These are phyloP conservation scores for Rhodotorula sphaerocarpa DNA, from an alignment of 768 basidiomycete species.

Conservation along the genomic window DNA sequence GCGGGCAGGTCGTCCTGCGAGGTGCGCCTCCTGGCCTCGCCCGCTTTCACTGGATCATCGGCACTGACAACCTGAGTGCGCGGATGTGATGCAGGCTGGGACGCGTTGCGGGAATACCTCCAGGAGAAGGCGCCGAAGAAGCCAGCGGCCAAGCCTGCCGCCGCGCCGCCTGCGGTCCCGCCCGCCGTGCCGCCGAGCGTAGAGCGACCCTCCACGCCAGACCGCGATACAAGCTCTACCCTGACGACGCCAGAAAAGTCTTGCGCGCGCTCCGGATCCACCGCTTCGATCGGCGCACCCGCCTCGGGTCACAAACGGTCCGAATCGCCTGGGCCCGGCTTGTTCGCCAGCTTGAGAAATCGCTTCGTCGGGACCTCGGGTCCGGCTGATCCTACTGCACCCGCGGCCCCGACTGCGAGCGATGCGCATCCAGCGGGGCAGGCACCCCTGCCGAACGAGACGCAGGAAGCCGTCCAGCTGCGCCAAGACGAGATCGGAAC, in stretches of 20 bases:
- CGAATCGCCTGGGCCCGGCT: conserved; percentile 8
- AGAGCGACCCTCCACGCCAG: too few species aligned
- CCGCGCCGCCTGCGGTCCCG: not conserved
- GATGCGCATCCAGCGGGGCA: not conserved
- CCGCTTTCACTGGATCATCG: not conserved
- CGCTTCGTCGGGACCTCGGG: conserved; percentile 13
- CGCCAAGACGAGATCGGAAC: conserved; percentile 23
- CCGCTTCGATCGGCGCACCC: not conserved
- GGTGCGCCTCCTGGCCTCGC: not conserved
- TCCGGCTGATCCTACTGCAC: not conserved
- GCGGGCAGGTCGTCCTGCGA: conserved; percentile 27
- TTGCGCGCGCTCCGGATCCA: not conserved
- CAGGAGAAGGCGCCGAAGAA: conserved; percentile 26
- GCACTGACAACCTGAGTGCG: not conserved
- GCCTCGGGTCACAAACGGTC: not conserved
- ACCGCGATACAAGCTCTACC: too few species aligned
- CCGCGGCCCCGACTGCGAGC: not conserved
- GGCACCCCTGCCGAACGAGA: not conserved
- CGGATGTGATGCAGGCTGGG: conserved; percentile 23
- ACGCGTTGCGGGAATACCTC: conserved; percentile 12
- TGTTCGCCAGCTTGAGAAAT: conserved; percentile 25
- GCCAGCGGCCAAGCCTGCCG: not conserved
- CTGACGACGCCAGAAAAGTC: not conserved
- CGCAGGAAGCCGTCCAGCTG: conserved; percentile 11
- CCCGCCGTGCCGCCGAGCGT: not conserved